These are phyloP conservation scores for Claviceps purpurea DNA, from an alignment of 2,329 filamentous ascomycete genomes.

Conservation along the genomic window DNA sequence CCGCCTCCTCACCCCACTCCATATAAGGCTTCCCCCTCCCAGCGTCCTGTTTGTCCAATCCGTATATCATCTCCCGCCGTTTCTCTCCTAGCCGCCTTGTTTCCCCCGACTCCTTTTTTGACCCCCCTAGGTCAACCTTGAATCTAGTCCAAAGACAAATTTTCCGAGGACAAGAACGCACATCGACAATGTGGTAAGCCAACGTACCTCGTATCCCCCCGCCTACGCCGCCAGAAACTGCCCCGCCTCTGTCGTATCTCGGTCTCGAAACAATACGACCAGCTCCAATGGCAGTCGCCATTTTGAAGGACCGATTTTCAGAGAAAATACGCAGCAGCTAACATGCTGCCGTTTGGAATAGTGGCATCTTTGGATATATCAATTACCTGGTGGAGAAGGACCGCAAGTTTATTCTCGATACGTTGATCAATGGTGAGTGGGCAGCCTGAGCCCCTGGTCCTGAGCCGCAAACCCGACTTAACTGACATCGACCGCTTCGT, in stretches of 20 bases:
- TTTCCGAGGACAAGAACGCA: conserved; percentile 6
- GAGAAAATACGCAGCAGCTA: conserved; percentile 10
- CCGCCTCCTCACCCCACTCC: conserved; percentile 8
- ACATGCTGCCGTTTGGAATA: conserved; percentile 22
- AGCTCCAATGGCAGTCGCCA: conserved; percentile 1
- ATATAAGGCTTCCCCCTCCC: conserved; percentile 5
- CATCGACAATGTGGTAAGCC: conserved; percentile 14
- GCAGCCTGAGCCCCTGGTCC: neutral
- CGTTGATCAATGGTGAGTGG: conserved; percentile 78
- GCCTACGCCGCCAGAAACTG: conserved; percentile 8
- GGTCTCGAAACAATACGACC: neutral
- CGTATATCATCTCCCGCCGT: conserved; percentile 3
- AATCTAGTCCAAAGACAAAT: neutral
- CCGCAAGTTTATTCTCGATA: conserved; percentile 89
- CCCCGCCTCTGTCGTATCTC: conserved; percentile 2
- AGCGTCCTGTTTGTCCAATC: neutral
- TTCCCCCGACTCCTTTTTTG: conserved; percentile 1
- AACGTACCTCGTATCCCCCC: neutral
- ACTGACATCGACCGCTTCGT: conserved; percentile 9
- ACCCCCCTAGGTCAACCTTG: neutral
- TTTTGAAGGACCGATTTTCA: neutral
- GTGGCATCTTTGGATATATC: conserved; percentile 96
- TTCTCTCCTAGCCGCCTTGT: conserved; percentile 3
- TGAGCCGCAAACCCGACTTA: neutral
- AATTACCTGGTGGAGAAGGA: conserved; percentile 99